Evolutionary conservation across 805 yeast species (phyloP).

Genomic region (Saccharomycopsis vini): DNA sequence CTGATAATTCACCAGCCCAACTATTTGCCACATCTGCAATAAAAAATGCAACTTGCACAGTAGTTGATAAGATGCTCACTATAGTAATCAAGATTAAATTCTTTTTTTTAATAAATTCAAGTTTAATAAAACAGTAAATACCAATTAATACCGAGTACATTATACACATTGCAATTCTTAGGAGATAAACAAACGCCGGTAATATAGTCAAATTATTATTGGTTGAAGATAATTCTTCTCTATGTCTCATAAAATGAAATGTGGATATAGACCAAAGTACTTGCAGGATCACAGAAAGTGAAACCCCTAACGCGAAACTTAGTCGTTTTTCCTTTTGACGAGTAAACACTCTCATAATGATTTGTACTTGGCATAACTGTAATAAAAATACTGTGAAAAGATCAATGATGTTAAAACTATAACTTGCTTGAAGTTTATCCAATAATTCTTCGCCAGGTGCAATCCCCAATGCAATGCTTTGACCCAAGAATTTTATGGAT

Average conservation of each 20-base stretch:
- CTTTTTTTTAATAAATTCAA: conserved; percentile 40
- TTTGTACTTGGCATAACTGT: conserved; percentile 63
- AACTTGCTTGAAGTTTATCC: conserved; percentile 31
- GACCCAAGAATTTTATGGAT: conserved; percentile 36
- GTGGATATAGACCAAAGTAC: conserved; percentile 63
- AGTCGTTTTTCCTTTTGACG: conserved; percentile 61
- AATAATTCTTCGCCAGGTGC: conserved; percentile 36
- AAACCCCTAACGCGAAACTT: conserved; percentile 49
- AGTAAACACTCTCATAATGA: conserved; percentile 56
- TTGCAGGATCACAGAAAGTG: conserved; percentile 47
- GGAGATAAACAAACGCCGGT: conserved; percentile 66
- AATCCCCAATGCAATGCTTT: conserved; percentile 30
- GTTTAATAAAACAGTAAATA: conserved; percentile 44
- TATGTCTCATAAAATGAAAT: conserved; percentile 25
- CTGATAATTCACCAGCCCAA: conserved; percentile 69
- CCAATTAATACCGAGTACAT: conserved; percentile 58
- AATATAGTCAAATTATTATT: conserved; percentile 46
- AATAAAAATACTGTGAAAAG: conserved; percentile 47
- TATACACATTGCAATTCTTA: conserved; percentile 62
- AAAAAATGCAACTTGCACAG: conserved; percentile 59
- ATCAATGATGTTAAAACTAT: conserved; percentile 45
- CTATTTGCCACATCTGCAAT: conserved; percentile 67
- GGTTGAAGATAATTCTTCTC: too few relatives aligned
- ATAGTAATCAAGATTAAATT: conserved; percentile 47
- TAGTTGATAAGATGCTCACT: conserved; percentile 45